A percentile compares a stretch with the other conserved stretches of the same genome.
phyloP scores from a whole-genome alignment of 148 eudicot genomes.

The Camellia japonica region DNA sequence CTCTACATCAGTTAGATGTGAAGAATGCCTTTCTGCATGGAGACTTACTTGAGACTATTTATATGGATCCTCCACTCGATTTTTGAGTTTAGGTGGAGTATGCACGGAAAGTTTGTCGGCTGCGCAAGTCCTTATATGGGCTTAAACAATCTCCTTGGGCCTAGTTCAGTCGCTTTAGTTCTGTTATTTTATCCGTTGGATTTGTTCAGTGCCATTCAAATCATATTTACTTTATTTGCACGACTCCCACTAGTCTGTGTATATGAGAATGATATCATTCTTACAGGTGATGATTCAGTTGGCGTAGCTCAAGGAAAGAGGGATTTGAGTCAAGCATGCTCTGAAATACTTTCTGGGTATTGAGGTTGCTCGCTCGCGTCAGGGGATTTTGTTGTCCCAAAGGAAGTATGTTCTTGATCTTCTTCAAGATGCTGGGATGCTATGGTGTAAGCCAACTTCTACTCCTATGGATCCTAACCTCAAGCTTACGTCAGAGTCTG shows the following conservation, averaged over 20 bases:
- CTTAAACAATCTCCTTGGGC: not conserved
- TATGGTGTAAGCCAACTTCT: not conserved
- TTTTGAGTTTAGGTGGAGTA: not conserved
- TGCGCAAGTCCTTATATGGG: not conserved
- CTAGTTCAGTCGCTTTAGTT: not conserved
- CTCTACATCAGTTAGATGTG: too few relatives aligned
- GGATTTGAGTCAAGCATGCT: not conserved
- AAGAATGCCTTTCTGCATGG: too few relatives aligned
- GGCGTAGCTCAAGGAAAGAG: not conserved
- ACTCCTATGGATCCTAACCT: not conserved
- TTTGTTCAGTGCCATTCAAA: not conserved
- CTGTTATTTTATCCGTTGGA: not conserved
- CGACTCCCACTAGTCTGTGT: not conserved
- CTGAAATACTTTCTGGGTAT: not conserved
- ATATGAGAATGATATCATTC: not conserved
- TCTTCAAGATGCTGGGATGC: not conserved
- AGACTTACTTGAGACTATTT: not conserved
- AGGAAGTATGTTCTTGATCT: not conserved
- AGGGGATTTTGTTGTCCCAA: not conserved
- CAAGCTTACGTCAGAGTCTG: too few relatives aligned
- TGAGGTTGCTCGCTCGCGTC: not conserved
- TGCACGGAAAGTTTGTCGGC: not conserved
- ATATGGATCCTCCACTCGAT: not conserved
- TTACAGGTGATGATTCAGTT: not conserved
- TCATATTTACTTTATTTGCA: not conserved